Evolutionary conservation across 768 basidiomycete genomes (phyloP).

Genomic region (Tephrocybe rancida): DNA sequence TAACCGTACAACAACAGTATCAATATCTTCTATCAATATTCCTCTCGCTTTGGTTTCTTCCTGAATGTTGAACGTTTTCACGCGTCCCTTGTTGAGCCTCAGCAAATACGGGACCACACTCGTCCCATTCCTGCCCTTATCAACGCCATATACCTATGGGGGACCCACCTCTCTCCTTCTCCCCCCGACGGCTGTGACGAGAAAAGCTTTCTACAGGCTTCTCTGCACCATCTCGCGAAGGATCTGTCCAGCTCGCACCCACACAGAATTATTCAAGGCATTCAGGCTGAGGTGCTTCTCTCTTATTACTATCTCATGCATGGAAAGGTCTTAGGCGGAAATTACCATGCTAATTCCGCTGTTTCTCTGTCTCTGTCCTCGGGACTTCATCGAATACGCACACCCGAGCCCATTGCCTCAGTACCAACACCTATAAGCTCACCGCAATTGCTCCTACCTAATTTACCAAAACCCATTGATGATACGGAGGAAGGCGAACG

Average conservation of each 20-base stretch:
- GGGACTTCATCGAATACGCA: conserved; percentile 35
- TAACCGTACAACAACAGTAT: conserved; percentile 21
- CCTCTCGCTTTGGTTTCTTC: conserved; percentile 54
- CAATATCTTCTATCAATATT: conserved; percentile 39
- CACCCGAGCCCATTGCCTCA: neutral
- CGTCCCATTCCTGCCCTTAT: conserved; percentile 39
- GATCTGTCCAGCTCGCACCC: conserved; percentile 42
- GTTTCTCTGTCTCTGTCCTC: conserved; percentile 39
- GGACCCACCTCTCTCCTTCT: conserved; percentile 28
- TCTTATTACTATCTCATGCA: conserved; percentile 52
- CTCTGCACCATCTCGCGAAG: conserved; percentile 38
- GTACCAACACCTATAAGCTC: neutral
- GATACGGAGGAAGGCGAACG: conserved; percentile 31
- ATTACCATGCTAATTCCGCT: conserved; percentile 52
- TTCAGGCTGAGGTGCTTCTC: conserved; percentile 57
- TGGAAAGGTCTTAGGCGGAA: conserved; percentile 46
- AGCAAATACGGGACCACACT: conserved; percentile 29
- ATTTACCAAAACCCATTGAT: conserved; percentile 22
- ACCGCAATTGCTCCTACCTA: conserved; percentile 26
- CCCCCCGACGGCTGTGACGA: conserved; percentile 22
- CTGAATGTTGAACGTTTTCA: conserved; percentile 48
- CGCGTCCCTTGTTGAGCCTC: conserved; percentile 28
- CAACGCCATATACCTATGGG: conserved; percentile 41
- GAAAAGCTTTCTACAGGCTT: conserved; percentile 38
- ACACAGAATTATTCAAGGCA: conserved; percentile 37